These are phyloP conservation scores for Wilcoxina mikolae DNA, from an alignment of 495 filamentous ascomycete genomes.

Conservation along the genomic window DNA sequence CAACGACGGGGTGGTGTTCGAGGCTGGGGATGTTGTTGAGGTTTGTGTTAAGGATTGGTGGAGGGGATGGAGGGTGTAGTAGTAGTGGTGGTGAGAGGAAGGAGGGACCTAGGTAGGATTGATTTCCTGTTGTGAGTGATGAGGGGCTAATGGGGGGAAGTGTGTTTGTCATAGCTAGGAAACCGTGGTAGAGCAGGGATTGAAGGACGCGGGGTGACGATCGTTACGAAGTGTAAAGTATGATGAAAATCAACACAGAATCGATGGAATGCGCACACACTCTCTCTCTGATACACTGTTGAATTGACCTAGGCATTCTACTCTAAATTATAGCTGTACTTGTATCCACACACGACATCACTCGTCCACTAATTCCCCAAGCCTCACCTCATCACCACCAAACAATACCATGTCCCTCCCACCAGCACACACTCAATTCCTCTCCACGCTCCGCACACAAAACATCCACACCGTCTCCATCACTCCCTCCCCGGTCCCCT, in stretches of 20 bases:
- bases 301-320: not conserved
- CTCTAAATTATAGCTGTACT: not conserved
- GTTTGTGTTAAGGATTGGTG: not conserved
- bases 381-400: no score
- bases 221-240: no score
- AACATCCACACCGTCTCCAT: constrained; percentile 44
- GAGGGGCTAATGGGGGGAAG: no score
- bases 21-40: not conserved
- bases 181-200: not conserved
- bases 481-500: constrained; percentile 43
- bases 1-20: not conserved
- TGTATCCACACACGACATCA: not conserved
- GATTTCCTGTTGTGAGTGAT: not conserved
- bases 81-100: not conserved
- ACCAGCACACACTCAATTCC: not conserved
- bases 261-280: no score
- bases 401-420: not conserved
- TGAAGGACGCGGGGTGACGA: not conserved
- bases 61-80: not conserved
- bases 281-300: no score
- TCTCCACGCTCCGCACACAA: not conserved
- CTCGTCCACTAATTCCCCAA: no score
- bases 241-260: no score
- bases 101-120: not conserved
- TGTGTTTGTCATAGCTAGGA: no score